Base-by-base conservation (phyloP, 495 filamentous ascomycete genomes). In the Hypoxylon cercidicola region DNA sequence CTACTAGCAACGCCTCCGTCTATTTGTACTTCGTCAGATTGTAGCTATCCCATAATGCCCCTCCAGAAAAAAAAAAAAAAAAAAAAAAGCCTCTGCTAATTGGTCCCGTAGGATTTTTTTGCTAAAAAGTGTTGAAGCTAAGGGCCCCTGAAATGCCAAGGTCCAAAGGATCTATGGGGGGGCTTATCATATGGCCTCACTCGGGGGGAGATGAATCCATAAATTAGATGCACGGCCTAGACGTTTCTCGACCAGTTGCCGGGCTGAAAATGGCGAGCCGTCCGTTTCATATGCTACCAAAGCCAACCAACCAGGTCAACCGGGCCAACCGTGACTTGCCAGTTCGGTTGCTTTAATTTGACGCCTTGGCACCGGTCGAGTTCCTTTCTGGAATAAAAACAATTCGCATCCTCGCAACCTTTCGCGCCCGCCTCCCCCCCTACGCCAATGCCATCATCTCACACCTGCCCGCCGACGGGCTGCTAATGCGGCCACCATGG, bases 111-210 rank as follows among this genome's bases (percentile, higher is more conserved):
- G 58, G 64, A 57, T 62, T 57, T 16, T n/a, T n/a, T n/a, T n/a
- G n/a, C n/a, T n/a, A n/a, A n/a, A n/a, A n/a, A 7, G 25, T 41
- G 47, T 45, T 61, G 58, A 28, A 28, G 25, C 25, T 28, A 28
- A 28, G 13, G 13, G 30, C 10, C 23, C 65, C 63, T 68, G 65
- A 60, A 60, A 60, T 46, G 60, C 63, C 65, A 68, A 60, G 65
- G 65, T 54, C 39, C 16, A 28, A 28, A 28, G 25, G 25, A 28
- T 28, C 25, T 3, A 44, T 51, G 52, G 11, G 7, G 7, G 3
- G 25, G 25, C 52, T 41, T 52, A 56, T 55, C 56, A 47, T 23
- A 41, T 41, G 19, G 28, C 45, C 41, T 44, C 25, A n/a, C 10
- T 35, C 19, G n/a, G 12, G 25, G 16, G 40, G 41, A 52, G 56